phyloP scores from a whole-genome alignment of 2,329 filamentous ascomycete species.

The Ceratocystis diversiconidia region DNA sequence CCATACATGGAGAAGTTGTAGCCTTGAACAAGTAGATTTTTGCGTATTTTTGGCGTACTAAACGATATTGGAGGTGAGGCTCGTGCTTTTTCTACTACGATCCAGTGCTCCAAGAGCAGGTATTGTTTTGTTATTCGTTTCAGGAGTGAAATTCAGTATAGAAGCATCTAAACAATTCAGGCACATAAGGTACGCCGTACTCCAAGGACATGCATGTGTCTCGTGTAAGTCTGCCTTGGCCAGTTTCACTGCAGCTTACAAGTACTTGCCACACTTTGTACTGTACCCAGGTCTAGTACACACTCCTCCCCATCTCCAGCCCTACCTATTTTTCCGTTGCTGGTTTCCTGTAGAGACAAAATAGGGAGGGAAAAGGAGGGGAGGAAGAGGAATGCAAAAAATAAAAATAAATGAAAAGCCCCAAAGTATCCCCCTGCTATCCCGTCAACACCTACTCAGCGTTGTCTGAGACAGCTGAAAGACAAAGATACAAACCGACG shows the following conservation, averaged over 20 bases:
- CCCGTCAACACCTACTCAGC: background rate
- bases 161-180: background rate
- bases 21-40: too few species aligned
- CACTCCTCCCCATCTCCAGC: background rate
- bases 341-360: background rate
- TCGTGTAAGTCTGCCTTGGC: background rate
- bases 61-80: too few species aligned
- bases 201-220: background rate
- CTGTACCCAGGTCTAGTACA: background rate
- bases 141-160: too few species aligned
- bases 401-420: background rate
- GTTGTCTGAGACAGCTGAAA: background rate
- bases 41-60: too few species aligned
- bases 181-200: background rate
- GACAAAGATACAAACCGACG: background rate
- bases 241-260: background rate
- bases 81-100: too few species aligned
- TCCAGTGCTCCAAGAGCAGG: too few species aligned
- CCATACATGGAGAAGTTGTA: too few species aligned
- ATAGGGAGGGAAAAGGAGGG: background rate
- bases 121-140: too few species aligned
- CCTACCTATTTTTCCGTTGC: too few species aligned
- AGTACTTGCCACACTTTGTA: background rate
- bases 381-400: background rate
- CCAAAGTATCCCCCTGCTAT: too few species aligned